phyloP scores from a whole-genome alignment of 441 rosid species.

The Isatis lusitanica region DNA sequence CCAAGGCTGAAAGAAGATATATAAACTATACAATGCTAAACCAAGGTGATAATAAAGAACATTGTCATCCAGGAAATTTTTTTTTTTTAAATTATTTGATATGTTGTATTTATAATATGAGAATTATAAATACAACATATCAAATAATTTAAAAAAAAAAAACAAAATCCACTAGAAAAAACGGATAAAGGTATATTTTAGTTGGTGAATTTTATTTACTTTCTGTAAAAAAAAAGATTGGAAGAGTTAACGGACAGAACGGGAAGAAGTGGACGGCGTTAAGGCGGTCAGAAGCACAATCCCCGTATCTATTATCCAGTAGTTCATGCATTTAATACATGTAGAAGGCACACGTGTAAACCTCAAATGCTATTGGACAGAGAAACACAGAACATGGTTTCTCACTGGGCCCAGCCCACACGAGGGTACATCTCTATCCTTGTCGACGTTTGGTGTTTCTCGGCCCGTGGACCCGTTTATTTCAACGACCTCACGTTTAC shows the following conservation, averaged over 20 bases:
- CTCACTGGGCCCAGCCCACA: slow-evolving; percentile 35
- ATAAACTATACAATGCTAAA: background rate
- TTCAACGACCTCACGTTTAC: slow-evolving; percentile 20
- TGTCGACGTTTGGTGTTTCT: background rate
- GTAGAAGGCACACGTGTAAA: slow-evolving; percentile 23
- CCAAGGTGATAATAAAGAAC: background rate
- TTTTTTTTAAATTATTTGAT: too few relatives aligned
- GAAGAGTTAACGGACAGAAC: slow-evolving; percentile 4
- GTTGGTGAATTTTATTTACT: background rate
- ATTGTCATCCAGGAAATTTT: background rate
- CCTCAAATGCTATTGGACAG: slow-evolving; percentile 11
- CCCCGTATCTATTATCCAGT: background rate
- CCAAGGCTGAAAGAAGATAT: background rate
- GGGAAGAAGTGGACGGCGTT: slow-evolving; percentile 12
- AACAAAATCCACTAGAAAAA: background rate
- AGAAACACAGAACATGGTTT: background rate
- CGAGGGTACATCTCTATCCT: slow-evolving; percentile 29
- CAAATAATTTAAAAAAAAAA: background rate
- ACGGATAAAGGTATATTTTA: background rate
- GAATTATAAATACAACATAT: background rate
- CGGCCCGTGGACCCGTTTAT: slow-evolving; percentile 30
- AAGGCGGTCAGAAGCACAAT: background rate
- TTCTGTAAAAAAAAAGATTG: background rate
- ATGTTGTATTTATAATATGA: too few relatives aligned
- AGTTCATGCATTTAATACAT: background rate